Percentiles rank a stretch among this genome's conserved stretches.
These are phyloP conservation scores for Solanum piurae DNA, from an alignment of 257 asterid genomes.

Conservation along the genomic window DNA sequence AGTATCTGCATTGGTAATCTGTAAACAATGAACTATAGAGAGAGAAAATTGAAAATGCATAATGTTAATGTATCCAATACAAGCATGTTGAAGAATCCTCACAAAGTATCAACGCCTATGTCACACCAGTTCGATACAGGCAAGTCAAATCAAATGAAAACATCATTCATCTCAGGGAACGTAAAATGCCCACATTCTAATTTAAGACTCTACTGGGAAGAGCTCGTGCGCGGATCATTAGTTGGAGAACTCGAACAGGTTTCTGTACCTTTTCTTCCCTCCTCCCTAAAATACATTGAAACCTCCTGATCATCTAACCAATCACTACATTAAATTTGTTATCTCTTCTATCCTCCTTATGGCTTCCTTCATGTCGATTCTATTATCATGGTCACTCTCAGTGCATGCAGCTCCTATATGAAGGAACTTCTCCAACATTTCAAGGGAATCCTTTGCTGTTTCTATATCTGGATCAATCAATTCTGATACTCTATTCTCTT, in stretches of 20 bases:
- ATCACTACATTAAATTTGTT: slow-evolving; percentile 15
- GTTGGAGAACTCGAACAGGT: not conserved
- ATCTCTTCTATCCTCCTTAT: slow-evolving; percentile 57
- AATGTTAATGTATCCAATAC: not conserved
- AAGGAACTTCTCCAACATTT: slow-evolving; percentile 52
- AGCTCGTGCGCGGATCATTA: not conserved
- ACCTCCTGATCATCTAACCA: not conserved
- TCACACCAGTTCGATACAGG: not conserved
- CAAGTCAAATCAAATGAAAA: not conserved
- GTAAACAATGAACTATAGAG: not conserved
- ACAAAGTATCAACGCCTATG: not conserved
- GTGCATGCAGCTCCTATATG: slow-evolving; percentile 54
- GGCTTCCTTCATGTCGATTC: slow-evolving; percentile 67
- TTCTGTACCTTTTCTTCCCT: not conserved
- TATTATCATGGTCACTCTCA: slow-evolving; percentile 24
- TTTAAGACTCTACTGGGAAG: too few relatives aligned
- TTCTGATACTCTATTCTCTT: slow-evolving; percentile 33
- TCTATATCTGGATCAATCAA: slow-evolving; percentile 70
- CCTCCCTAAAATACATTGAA: not conserved
- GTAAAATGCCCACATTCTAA: not conserved
- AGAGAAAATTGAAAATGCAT: not conserved
- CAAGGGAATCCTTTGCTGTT: slow-evolving; percentile 4
- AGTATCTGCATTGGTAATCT: not conserved
- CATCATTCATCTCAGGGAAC: not conserved
- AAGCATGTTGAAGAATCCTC: not conserved